Conservation (phyloP, 2,329 filamentous ascomycete genomes). For the Whalleya microplaca region DNA sequence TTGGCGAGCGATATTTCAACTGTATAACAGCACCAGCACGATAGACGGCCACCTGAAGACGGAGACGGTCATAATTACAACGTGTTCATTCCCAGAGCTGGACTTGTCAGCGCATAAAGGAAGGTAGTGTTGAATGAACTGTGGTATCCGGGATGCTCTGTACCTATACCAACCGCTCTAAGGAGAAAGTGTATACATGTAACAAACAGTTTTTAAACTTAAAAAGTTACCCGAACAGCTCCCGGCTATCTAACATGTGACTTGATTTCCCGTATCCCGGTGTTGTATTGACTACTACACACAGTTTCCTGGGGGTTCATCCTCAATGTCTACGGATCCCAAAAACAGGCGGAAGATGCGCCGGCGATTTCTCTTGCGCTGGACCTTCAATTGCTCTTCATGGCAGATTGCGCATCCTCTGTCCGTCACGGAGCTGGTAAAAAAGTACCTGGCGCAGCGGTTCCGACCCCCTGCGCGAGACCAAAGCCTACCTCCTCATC, state of each 20-base stretch:
- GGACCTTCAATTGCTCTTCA: slow-evolving; percentile 12
- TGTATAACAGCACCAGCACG: slow-evolving; percentile 27
- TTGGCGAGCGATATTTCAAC: slow-evolving; percentile 18
- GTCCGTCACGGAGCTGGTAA: slow-evolving; percentile 20
- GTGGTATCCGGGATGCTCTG: slow-evolving; percentile 10
- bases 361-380: slow-evolving; percentile 10
- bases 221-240: slow-evolving; percentile 8
- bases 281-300: slow-evolving; percentile 1
- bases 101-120: slow-evolving; percentile 3
- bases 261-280: neutral
- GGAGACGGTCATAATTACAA: slow-evolving; percentile 20
- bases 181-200: slow-evolving; percentile 5
- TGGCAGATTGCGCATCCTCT: slow-evolving; percentile 20
- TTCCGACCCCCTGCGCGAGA: neutral
- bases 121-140: neutral
- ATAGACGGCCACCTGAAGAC: slow-evolving; percentile 17
- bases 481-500: slow-evolving; percentile 12
- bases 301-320: slow-evolving; percentile 7
- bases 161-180: slow-evolving; percentile 17
- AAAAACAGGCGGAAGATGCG: slow-evolving; percentile 14
- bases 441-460: slow-evolving; percentile 24
- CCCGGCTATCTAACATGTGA: slow-evolving; percentile 2
- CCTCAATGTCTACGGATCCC: slow-evolving; percentile 18
- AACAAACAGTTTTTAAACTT: slow-evolving; percentile 10
- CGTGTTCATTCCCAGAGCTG: slow-evolving; percentile 9